Percentiles rank a stretch among this genome's conserved stretches.
Evolutionary conservation across 176 grass and related monocot genomes (phyloP).

Genomic region (Phoenix dactylifera): DNA sequence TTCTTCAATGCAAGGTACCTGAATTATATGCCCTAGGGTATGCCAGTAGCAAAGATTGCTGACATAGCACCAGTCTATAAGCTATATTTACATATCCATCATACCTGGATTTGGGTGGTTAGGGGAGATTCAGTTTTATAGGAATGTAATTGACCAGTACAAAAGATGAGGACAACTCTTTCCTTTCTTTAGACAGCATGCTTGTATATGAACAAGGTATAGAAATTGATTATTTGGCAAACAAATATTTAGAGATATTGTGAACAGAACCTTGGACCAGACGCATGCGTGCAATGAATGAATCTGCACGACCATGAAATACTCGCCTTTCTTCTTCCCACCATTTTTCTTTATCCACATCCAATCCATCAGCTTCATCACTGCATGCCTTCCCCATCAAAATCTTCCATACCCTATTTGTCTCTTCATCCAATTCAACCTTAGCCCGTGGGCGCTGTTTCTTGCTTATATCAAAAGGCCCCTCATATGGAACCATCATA

Average conservation of each 20-base stretch:
- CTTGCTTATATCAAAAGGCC: conserved; percentile 29
- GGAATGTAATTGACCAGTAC: too few relatives aligned
- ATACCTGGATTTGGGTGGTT: too few relatives aligned
- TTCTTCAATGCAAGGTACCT: too few relatives aligned
- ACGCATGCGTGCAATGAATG: conserved; percentile 59
- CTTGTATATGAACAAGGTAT: too few relatives aligned
- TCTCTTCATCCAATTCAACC: conserved; percentile 64
- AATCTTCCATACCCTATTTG: conserved; percentile 65
- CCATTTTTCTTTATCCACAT: conserved; percentile 44
- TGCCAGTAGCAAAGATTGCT: too few relatives aligned
- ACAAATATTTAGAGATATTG: not conserved
- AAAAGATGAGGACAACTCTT: too few relatives aligned
- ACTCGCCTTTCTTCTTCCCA: conserved; percentile 61
- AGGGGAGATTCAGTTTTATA: too few relatives aligned
- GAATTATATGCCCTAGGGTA: too few relatives aligned
- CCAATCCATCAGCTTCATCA: conserved; percentile 26
- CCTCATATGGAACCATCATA: conserved; percentile 33
- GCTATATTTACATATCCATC: too few relatives aligned
- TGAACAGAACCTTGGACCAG: conserved; percentile 61
- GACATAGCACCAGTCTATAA: too few relatives aligned
- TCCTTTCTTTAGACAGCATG: too few relatives aligned
- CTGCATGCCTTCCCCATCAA: conserved; percentile 41
- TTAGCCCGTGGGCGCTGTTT: conserved; percentile 46
- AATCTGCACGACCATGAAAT: conserved; percentile 55
- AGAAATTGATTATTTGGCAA: not conserved